Evolutionary conservation across 2,329 filamentous ascomycete species (phyloP).

Genomic region (Alternaria panax): DNA sequence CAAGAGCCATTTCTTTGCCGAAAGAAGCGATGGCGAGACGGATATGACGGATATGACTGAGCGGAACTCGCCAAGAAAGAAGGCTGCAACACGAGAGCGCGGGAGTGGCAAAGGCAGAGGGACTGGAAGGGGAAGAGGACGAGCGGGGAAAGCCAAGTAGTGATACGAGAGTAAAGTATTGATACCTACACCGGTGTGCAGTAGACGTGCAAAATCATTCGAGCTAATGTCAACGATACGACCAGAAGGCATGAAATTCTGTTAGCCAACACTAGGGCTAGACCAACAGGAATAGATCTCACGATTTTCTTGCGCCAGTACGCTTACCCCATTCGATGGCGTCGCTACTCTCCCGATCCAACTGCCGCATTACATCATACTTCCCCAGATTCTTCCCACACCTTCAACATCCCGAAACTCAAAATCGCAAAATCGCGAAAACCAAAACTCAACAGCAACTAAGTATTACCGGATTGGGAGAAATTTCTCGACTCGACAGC

Average conservation of each 20-base stretch:
- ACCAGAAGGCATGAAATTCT: neutral
- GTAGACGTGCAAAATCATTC: slow-evolving; percentile 5
- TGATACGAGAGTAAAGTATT: neutral
- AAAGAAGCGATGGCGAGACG: slow-evolving; percentile 43
- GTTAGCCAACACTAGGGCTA: slow-evolving; percentile 2
- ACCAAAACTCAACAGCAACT: neutral
- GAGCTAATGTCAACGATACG: slow-evolving; percentile 5
- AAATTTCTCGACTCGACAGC: neutral
- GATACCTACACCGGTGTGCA: neutral
- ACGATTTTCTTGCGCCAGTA: neutral
- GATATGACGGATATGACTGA: slow-evolving; percentile 39
- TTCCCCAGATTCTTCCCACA: neutral
- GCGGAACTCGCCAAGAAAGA: slow-evolving; percentile 30
- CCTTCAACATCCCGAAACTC: neutral
- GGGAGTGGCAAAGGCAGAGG: slow-evolving; percentile 12
- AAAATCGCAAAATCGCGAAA: neutral
- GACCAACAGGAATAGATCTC: neutral
- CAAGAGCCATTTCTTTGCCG: slow-evolving; percentile 46
- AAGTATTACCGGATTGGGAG: neutral
- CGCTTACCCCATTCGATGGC: neutral
- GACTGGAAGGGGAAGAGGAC: slow-evolving; percentile 18
- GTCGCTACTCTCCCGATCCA: neutral
- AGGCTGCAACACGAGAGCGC: slow-evolving; percentile 1
- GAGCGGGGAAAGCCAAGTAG: slow-evolving; percentile 11
- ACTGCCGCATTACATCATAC: slow-evolving; percentile 2